These are phyloP conservation scores for Taxillus chinensis DNA, from an alignment of 164 flowering plant species.

Conservation along the genomic window DNA sequence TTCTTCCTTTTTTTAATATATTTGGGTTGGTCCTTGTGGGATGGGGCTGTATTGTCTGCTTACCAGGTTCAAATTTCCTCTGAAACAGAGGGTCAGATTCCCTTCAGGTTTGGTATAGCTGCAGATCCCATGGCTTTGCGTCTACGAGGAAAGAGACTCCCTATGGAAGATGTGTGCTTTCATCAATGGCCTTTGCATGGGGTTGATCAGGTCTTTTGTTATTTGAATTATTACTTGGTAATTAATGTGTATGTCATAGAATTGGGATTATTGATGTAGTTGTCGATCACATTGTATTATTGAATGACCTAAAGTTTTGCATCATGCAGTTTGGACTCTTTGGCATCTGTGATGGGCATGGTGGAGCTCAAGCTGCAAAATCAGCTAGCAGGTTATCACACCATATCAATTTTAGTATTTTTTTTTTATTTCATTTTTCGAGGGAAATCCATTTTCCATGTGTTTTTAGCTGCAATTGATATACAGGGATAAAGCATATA, in stretches of 20 bases:
- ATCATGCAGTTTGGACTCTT: constrained; percentile 84
- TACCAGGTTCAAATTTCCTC: constrained; percentile 66
- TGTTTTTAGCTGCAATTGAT: too few species aligned
- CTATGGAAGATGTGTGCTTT: constrained; percentile 95
- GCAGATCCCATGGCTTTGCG: constrained; percentile 95
- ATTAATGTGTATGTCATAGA: not conserved
- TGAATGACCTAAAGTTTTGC: not conserved
- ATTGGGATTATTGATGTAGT: too few species aligned
- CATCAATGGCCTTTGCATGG: constrained; percentile 90
- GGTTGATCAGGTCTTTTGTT: constrained; percentile 50
- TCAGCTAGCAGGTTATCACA: constrained; percentile 76
- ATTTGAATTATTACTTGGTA: not conserved
- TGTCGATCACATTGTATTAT: not conserved
- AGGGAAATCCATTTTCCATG: too few species aligned
- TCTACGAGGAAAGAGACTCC: constrained; percentile 82
- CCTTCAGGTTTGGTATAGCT: constrained; percentile 81
- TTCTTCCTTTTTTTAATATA: too few species aligned
- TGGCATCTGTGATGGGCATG: constrained; percentile 97
- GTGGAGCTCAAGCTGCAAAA: constrained; percentile 83
- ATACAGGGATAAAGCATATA: too few species aligned
- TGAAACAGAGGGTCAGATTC: constrained; percentile 29
- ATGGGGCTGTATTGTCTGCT: not conserved
- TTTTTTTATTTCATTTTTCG: too few species aligned
- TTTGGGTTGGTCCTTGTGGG: not conserved
- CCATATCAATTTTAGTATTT: not conserved